Evolutionary conservation across 2,329 filamentous ascomycete genomes (phyloP).

Genomic region (Epichloe gansuensis): DNA sequence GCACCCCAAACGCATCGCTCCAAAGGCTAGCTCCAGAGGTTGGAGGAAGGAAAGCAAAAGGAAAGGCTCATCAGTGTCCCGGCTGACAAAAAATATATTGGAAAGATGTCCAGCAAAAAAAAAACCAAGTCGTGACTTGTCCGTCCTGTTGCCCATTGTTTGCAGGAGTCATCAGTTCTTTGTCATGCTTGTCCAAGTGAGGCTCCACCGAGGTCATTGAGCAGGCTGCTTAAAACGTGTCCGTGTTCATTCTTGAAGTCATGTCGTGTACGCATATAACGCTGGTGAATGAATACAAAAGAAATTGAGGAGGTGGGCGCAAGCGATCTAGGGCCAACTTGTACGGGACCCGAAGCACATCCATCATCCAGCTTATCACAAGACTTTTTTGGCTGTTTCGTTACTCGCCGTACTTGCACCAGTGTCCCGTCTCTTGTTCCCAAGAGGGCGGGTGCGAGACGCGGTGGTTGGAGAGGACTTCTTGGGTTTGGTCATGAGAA

Average conservation of each 20-base stretch:
- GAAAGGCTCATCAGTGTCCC: not conserved
- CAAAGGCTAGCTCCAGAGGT: not conserved
- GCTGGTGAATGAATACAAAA: constrained; percentile 6
- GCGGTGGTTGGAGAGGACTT: constrained; percentile 17
- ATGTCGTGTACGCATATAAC: constrained; percentile 6
- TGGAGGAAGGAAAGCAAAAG: not conserved
- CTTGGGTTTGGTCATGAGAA: constrained; percentile 40
- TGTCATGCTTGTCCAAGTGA: not conserved
- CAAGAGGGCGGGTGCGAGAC: constrained; percentile 17
- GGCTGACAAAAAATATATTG: not conserved
- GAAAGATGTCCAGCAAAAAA: not conserved
- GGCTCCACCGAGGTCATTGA: not conserved
- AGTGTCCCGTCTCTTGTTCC: constrained; percentile 40
- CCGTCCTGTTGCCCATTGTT: not conserved
- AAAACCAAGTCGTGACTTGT: not conserved
- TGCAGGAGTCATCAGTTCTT: not conserved
- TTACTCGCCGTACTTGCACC: constrained; percentile 49
- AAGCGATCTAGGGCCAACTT: not conserved
- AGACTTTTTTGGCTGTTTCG: constrained; percentile 47
- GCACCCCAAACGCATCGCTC: not conserved
- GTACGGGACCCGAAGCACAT: not conserved
- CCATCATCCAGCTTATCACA: no score
- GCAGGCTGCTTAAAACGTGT: not conserved
- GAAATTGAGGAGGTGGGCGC: constrained; percentile 1
- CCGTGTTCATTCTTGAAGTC: not conserved